Base-by-base conservation (phyloP, 176 grass and related monocot genomes). In the Triticum urartu region DNA sequence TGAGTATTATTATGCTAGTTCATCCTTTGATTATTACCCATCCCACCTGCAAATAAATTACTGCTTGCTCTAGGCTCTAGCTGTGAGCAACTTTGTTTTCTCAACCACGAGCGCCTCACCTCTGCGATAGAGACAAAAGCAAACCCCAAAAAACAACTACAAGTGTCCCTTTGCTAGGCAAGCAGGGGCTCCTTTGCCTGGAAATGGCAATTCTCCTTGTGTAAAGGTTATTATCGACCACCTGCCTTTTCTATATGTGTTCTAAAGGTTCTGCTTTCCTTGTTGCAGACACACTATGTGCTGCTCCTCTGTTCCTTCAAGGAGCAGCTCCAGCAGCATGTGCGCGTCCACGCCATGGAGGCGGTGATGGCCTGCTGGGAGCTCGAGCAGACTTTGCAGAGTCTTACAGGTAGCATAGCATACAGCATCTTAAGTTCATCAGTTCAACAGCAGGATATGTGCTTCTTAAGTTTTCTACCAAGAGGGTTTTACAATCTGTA, bases 301-400 rank as follows among this genome's bases (percentile, higher is more conserved):
- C 86, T 99, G 47, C 89, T 99, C 21, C 92, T 99, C 18, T 94
- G 94, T 84, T 97, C 94, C 12, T 99, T 99, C 90, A 96, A 99
- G 72, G 97, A 99, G 34, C 94, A 97, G 75, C 90, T 99, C 24
- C 97, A 99, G 79, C 97, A 99, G 78, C 97, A 99, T 83, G 97
- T 99, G 33, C 94, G 97, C 35, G 97, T 99, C 87, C 97, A 99
- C 85, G 97, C 97, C 28, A 99, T 99, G 97, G 97, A 99, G 91
- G 97, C 97, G 13, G 97, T 99, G 42, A 96, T 99, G 94, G 97
- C 92, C 83, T 99, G 97, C 73, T 99, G 97, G 97, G 97, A 99
- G 86, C 94, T 99, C 79, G 97, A 99, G 72, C 97, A 99, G 68
- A 94, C 92, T 68, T 87, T 99, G n/a, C 94, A 99, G 79, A 99